Evolutionary conservation across 805 yeast species (phyloP), one percentile per base, ranked within the genome.

Genomic region (Yamadazyma tumulicola): DNA sequence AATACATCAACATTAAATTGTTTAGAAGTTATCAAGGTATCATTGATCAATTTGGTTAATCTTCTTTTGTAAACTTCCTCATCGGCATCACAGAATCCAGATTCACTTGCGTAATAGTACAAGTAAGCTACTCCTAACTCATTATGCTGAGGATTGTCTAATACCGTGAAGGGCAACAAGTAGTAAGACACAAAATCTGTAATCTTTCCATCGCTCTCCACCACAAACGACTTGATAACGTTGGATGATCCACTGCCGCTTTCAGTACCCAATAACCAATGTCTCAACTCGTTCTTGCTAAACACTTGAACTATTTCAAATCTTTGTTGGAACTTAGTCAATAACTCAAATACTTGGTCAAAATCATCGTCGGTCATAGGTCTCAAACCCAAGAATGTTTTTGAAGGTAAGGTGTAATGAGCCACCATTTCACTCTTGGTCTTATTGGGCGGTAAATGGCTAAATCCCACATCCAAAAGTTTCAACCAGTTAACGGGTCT

Each of bases 401-500:
- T 49, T n/a, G 59, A 57, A 7, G 85, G 80, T 26, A 85, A 55
- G 1, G 79, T 66, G 48, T 73, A 78, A 46, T 67, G 61, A 4
- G 85, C 79, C 17, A 79, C 69, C 84, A 81, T 82, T 35, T 74
- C 69, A 3, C 81, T 70, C 33, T 73, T 73, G 2, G 96, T 81
- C 36, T 77, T 77, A 37, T 72, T 74, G 11, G 74, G 68, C 7
- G 96, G 97, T 38, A 88, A 67, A 35, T 78, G 79, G 9, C 93
- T 79, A 50, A 93, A 93, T 0, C 96, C 97, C 37, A 88, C 95
- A 35, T 87, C 96, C 51, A 84, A 69, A 16, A 93, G 71, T 53
- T 86, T 91, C 10, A 77, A 64, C 97, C 98, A 93, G 55, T 93
- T 84, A 45, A 93, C 65, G 1, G 97, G 94, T 49, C 98, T 83